Evolutionary conservation across 2,329 filamentous ascomycete genomes (phyloP).

Genomic region (Trichoderma aggressivum): DNA sequence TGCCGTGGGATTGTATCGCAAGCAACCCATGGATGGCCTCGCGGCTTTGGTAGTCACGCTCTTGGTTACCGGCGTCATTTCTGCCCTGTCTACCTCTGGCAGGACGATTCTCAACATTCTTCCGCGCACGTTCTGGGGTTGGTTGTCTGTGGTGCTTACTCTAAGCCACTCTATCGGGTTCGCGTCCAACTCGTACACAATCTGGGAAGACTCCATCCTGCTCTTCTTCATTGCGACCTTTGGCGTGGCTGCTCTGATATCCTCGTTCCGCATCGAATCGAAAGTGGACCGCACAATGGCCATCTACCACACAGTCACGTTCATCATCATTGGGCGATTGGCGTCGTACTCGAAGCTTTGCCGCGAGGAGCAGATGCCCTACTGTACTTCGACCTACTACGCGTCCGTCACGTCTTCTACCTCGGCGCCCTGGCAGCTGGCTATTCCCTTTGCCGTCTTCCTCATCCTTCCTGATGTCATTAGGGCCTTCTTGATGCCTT

Average conservation of each 20-base stretch:
- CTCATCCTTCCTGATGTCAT: slow-evolving; percentile 70
- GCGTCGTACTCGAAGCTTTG: slow-evolving; percentile 89
- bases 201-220: slow-evolving; percentile 96
- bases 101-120: slow-evolving; percentile 52
- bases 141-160: slow-evolving; percentile 76
- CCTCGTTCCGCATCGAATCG: slow-evolving; percentile 69
- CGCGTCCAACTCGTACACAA: slow-evolving; percentile 95
- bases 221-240: slow-evolving; percentile 90
- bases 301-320: slow-evolving; percentile 79
- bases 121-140: slow-evolving; percentile 82
- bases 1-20: slow-evolving; percentile 31
- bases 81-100: slow-evolving; percentile 42
- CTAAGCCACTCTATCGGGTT: slow-evolving; percentile 89
- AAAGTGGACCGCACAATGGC: slow-evolving; percentile 69
- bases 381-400: slow-evolving; percentile 93
- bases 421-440: slow-evolving; percentile 84
- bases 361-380: slow-evolving; percentile 97
- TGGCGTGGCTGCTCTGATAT: slow-evolving; percentile 68
- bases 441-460: slow-evolving; percentile 72
- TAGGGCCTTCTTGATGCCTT: slow-evolving; percentile 76
- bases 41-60: slow-evolving; percentile 39
- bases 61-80: slow-evolving; percentile 41
- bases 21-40: slow-evolving; percentile 33
- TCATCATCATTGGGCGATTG: slow-evolving; percentile 72
- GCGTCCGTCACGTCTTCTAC: slow-evolving; percentile 88